Evolutionary conservation across 768 basidiomycete species (phyloP).

Genomic region (Kwoniella botswanensis): DNA sequence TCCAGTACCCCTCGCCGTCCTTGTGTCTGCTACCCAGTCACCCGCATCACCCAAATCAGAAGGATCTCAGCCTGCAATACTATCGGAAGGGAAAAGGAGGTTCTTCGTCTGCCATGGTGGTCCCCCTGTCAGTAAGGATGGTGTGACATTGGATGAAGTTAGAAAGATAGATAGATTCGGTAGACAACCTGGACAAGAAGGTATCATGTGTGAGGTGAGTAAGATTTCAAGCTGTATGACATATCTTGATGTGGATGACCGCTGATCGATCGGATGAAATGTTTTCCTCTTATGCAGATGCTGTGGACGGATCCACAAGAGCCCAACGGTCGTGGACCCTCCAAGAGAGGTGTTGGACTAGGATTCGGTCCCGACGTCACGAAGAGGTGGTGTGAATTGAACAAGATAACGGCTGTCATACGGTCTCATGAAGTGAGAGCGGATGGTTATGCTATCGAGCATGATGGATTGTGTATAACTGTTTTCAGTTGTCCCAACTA

Average conservation of each 20-base stretch:
- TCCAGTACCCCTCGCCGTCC: slow-evolving; percentile 85
- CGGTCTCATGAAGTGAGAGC: slow-evolving; percentile 92
- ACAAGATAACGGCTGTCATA: slow-evolving; percentile 84
- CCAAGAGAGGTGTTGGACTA: slow-evolving; percentile 97
- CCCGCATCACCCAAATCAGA: slow-evolving; percentile 60
- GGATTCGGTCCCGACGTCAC: slow-evolving; percentile 96
- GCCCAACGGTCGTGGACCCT: slow-evolving; percentile 84
- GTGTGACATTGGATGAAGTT: slow-evolving; percentile 91
- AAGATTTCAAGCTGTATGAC: background rate
- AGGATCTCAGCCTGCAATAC: slow-evolving; percentile 65
- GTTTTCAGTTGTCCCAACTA: slow-evolving; percentile 84
- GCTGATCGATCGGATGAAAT: background rate
- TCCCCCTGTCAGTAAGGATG: slow-evolving; percentile 85
- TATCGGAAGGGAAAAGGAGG: slow-evolving; percentile 79
- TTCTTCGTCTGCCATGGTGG: slow-evolving; percentile 97
- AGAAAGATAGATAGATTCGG: slow-evolving; percentile 85
- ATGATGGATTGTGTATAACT: slow-evolving; percentile 90
- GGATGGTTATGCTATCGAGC: slow-evolving; percentile 95
- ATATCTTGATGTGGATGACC: background rate
- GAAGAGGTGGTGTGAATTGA: slow-evolving; percentile 81
- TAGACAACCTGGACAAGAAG: slow-evolving; percentile 89
- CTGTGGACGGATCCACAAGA: slow-evolving; percentile 98
- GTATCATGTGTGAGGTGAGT: slow-evolving; percentile 82
- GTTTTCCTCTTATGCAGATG: slow-evolving; percentile 62
- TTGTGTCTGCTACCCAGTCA: slow-evolving; percentile 72